Conservation (phyloP, 805 yeast genomes). For the Danielia oregonensis region DNA sequence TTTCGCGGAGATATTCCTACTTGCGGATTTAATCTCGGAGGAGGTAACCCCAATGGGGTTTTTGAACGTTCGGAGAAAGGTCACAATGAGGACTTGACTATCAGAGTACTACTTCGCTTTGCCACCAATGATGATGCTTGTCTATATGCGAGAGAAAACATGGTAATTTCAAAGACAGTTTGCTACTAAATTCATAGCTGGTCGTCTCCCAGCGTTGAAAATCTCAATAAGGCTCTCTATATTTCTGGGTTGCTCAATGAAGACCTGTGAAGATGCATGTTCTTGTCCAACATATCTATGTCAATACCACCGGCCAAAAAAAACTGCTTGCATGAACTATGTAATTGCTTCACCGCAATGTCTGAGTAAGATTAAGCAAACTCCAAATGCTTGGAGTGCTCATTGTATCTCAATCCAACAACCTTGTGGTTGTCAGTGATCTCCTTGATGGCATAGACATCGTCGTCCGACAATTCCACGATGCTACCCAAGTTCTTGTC, state of each 20-base stretch:
- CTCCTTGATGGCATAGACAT: slow-evolving; percentile 49
- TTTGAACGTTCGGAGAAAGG: no score
- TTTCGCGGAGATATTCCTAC: no score
- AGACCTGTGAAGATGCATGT: slow-evolving; percentile 50
- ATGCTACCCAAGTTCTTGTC: slow-evolving; percentile 52
- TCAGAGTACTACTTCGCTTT: no score
- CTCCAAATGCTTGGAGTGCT: slow-evolving; percentile 10
- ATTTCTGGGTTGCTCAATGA: slow-evolving; percentile 72
- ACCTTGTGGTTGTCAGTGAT: slow-evolving; percentile 44
- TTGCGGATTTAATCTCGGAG: no score
- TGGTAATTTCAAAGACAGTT: slow-evolving; percentile 52
- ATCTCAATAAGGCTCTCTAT: slow-evolving; percentile 56
- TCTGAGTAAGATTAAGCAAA: slow-evolving; percentile 10
- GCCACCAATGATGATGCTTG: no score
- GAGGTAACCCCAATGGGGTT: no score
- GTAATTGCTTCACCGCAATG: no score
- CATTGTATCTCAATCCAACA: slow-evolving; percentile 56
- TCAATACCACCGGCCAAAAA: slow-evolving; percentile 58
- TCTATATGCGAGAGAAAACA: no score
- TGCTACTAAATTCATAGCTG: slow-evolving; percentile 41
- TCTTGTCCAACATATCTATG: slow-evolving; percentile 49
- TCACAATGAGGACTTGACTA: no score
- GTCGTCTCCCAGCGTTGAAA: slow-evolving; percentile 54
- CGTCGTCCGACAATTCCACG: slow-evolving; percentile 50
- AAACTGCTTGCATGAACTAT: no score